A percentile compares a stretch with the other conserved stretches of the same genome.
These are phyloP conservation scores for Aspergillus asperescens DNA, from an alignment of 495 filamentous ascomycete species.

Conservation along the genomic window DNA sequence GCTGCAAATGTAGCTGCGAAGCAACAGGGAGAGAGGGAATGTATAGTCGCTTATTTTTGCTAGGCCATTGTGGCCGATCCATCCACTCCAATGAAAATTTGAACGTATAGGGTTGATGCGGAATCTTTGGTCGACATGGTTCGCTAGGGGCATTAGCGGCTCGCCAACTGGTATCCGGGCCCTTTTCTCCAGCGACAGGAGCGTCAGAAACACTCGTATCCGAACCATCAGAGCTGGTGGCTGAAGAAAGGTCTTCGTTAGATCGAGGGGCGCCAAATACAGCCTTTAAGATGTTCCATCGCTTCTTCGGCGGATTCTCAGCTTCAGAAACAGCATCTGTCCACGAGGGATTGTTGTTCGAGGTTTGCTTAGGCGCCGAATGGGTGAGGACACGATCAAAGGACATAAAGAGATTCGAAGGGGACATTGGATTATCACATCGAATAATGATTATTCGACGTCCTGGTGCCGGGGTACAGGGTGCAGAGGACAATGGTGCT, in stretches of 20 bases:
- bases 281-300: conserved; percentile 65
- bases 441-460: conserved; percentile 88
- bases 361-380: conserved; percentile 36
- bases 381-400: conserved; percentile 57
- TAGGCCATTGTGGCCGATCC: conserved; percentile 49
- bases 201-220: conserved; percentile 28
- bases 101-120: conserved; percentile 63
- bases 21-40: conserved; percentile 72
- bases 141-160: conserved; percentile 26
- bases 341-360: conserved; percentile 35
- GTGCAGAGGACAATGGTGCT: conserved; percentile 62
- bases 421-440: conserved; percentile 65
- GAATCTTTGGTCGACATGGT: conserved; percentile 30
- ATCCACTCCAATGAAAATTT: conserved; percentile 77
- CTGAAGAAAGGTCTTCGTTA: conserved; percentile 26
- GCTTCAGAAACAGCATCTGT: conserved; percentile 23
- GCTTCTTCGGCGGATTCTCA: conserved; percentile 47
- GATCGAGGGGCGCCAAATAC: conserved; percentile 47
- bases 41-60: conserved; percentile 56
- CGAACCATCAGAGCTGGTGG: conserved; percentile 39
- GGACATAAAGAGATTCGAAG: conserved; percentile 54
- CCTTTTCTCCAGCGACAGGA: conserved; percentile 24
- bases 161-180: conserved; percentile 27
- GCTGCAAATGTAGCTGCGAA: conserved; percentile 47
- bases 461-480: conserved; percentile 84